Evolutionary conservation across 495 filamentous ascomycete genomes (phyloP).

Genomic region (Penicillium goetzii): DNA sequence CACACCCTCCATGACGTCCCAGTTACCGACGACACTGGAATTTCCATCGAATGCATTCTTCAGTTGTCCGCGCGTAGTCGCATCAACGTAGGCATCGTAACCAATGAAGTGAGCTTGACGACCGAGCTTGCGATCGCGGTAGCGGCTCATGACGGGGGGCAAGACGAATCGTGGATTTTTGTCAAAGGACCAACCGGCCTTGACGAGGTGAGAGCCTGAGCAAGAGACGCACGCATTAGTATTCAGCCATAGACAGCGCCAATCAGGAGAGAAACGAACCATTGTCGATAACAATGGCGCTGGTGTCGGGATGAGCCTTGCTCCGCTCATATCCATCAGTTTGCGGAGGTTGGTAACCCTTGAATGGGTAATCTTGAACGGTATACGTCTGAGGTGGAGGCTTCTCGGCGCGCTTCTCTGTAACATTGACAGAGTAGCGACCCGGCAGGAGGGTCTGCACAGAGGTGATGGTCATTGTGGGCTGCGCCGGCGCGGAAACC

Average conservation of each 20-base stretch:
- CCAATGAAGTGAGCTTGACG: slow-evolving; percentile 90
- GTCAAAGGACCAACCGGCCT: slow-evolving; percentile 96
- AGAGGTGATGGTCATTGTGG: slow-evolving; percentile 55
- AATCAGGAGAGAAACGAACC: slow-evolving; percentile 52
- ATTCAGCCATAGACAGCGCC: background rate
- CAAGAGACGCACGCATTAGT: slow-evolving; percentile 2
- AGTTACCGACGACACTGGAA: slow-evolving; percentile 89
- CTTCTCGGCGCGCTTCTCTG: slow-evolving; percentile 47
- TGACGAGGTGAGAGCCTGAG: slow-evolving; percentile 80
- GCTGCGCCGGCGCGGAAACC: slow-evolving; percentile 30
- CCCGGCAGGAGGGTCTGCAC: slow-evolving; percentile 45
- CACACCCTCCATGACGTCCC: slow-evolving; percentile 93
- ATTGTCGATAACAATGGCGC: slow-evolving; percentile 97
- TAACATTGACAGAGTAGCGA: slow-evolving; percentile 36
- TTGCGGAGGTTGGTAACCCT: slow-evolving; percentile 69
- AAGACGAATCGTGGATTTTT: slow-evolving; percentile 72
- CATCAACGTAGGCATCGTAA: slow-evolving; percentile 89
- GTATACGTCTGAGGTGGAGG: slow-evolving; percentile 54
- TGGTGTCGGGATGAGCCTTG: slow-evolving; percentile 55
- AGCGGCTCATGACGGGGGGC: slow-evolving; percentile 89
- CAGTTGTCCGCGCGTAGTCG: slow-evolving; percentile 86
- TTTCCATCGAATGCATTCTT: slow-evolving; percentile 89
- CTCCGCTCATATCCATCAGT: slow-evolving; percentile 68
- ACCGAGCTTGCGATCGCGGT: slow-evolving; percentile 87
- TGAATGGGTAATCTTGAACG: slow-evolving; percentile 77